These are phyloP conservation scores for Claviceps cyperi DNA, from an alignment of 2,329 filamentous ascomycete genomes.

Conservation along the genomic window DNA sequence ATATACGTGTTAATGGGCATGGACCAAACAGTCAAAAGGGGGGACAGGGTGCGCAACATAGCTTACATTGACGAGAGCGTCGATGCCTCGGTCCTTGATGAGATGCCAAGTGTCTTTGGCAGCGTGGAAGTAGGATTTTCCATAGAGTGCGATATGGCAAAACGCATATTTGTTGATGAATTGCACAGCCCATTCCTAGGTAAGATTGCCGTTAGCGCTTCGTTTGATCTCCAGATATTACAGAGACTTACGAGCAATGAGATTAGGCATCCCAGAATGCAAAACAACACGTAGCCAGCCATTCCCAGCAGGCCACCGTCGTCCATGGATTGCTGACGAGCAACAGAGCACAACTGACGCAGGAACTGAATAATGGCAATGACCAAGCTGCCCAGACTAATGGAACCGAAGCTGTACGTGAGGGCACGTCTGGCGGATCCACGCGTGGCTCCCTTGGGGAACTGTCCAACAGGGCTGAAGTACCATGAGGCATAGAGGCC, in stretches of 20 bases:
- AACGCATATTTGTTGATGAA: constrained; percentile 91
- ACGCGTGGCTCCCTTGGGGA: constrained; percentile 65
- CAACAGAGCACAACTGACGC: constrained; percentile 69
- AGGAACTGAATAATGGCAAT: constrained; percentile 80
- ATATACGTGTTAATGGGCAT: constrained; percentile 6
- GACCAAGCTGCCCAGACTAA: constrained; percentile 71
- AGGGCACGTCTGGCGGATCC: constrained; percentile 69
- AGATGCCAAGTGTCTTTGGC: constrained; percentile 84
- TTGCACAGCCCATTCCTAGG: constrained; percentile 61
- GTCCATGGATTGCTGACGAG: constrained; percentile 42
- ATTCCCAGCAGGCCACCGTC: constrained; percentile 65
- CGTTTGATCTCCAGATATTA: not conserved
- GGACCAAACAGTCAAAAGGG: not conserved
- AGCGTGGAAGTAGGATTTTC: constrained; percentile 71
- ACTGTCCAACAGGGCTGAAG: constrained; percentile 50
- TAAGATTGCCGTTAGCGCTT: not conserved
- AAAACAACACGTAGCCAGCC: constrained; percentile 51
- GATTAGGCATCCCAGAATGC: constrained; percentile 63
- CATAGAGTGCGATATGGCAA: constrained; percentile 84
- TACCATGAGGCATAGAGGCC: constrained; percentile 93
- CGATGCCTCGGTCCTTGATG: constrained; percentile 85
- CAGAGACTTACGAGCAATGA: constrained; percentile 35
- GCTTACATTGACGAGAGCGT: constrained; percentile 63
- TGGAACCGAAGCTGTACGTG: constrained; percentile 86
- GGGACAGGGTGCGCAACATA: rapidly evolving